phyloP scores from a whole-genome alignment of 1,284 basidiomycete species.

The Cronartium quercuum region DNA sequence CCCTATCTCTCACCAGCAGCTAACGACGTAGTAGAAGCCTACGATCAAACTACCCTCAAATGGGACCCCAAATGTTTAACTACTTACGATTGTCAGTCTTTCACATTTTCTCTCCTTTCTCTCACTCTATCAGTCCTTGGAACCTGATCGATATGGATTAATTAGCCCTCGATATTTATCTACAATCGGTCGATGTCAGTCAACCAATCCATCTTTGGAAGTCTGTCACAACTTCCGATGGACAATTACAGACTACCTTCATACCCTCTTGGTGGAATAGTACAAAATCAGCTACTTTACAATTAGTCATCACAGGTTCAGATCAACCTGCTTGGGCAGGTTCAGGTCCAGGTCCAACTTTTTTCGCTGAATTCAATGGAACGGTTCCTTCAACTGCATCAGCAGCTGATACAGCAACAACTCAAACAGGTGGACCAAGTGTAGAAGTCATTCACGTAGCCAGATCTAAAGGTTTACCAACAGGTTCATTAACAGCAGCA shows the following conservation, averaged over 20 bases:
- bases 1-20: neutral
- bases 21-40: constrained; percentile 1
- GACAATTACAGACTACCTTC: constrained; percentile 16
- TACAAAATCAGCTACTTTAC: constrained; percentile 11
- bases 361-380: constrained; percentile 32
- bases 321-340: constrained; percentile 30
- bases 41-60: neutral
- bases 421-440: neutral
- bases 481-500: constrained; percentile 1
- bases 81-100: neutral
- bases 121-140: neutral
- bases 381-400: neutral
- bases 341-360: constrained; percentile 15
- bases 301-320: constrained; percentile 21
- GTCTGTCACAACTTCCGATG: constrained; percentile 15
- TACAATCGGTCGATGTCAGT: constrained; percentile 21
- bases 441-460: constrained; percentile 21
- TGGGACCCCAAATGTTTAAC: constrained; percentile 1
- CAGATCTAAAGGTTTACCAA: neutral
- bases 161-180: constrained; percentile 27
- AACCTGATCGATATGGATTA: neutral
- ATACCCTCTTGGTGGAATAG: constrained; percentile 31
- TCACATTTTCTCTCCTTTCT: neutral
- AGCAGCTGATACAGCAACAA: neutral
- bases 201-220: constrained; percentile 35